These are phyloP conservation scores for Lipomyces anomalus DNA, from an alignment of 805 yeast species.

Conservation along the genomic window DNA sequence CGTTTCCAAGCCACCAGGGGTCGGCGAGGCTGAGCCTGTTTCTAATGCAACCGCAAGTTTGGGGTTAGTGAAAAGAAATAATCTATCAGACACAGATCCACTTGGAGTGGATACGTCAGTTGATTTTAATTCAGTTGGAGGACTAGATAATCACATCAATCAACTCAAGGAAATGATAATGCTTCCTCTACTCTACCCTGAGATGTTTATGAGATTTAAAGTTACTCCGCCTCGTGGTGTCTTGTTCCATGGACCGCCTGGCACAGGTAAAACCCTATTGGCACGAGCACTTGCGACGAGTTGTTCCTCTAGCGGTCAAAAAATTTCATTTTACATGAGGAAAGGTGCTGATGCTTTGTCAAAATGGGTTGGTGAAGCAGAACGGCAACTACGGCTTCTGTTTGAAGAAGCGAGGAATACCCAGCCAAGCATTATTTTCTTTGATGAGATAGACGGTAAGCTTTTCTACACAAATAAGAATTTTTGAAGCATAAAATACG, in stretches of 20 bases:
- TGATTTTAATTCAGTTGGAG: slow-evolving; percentile 86
- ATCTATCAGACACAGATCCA: slow-evolving; percentile 86
- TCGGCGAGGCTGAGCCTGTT: slow-evolving; percentile 24
- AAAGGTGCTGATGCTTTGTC: slow-evolving; percentile 93
- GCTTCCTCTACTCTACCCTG: slow-evolving; percentile 74
- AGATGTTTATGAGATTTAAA: slow-evolving; percentile 72
- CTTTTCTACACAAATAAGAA: slow-evolving; percentile 83
- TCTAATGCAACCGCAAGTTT: slow-evolving; percentile 22
- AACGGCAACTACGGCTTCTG: slow-evolving; percentile 68
- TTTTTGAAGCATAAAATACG: slow-evolving; percentile 65
- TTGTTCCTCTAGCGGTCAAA: slow-evolving; percentile 69
- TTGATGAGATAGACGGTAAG: slow-evolving; percentile 93
- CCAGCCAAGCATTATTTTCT: slow-evolving; percentile 81
- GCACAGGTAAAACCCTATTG: slow-evolving; percentile 92
- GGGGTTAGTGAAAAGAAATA: slow-evolving; percentile 44
- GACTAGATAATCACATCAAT: slow-evolving; percentile 59
- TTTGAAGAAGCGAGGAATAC: slow-evolving; percentile 79
- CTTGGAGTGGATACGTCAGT: slow-evolving; percentile 82
- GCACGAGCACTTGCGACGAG: slow-evolving; percentile 76
- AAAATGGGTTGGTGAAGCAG: slow-evolving; percentile 92
- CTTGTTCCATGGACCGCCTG: slow-evolving; percentile 90
- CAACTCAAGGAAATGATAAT: slow-evolving; percentile 61
- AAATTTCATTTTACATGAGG: slow-evolving; percentile 90
- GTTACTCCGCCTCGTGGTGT: slow-evolving; percentile 90
- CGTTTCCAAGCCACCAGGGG: slow-evolving; percentile 26